phyloP scores from a whole-genome alignment of 2,329 filamentous ascomycete species.

The Verruconis gallopava region DNA sequence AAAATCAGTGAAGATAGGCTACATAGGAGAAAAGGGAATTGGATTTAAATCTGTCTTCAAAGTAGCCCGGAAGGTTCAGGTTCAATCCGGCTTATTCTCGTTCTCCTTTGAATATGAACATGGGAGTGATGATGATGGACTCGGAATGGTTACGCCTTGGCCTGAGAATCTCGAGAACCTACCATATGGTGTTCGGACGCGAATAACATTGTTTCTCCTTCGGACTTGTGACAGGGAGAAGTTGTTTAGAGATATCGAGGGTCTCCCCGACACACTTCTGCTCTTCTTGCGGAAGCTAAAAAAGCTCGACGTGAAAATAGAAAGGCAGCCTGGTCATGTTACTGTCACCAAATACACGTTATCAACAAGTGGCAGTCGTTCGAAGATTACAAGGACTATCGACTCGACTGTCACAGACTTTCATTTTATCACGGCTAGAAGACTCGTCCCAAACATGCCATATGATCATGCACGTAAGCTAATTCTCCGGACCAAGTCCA shows the following conservation, averaged over 20 bases:
- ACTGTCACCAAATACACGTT: not conserved
- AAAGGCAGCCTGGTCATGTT: too few species aligned
- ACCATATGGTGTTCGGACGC: conserved; percentile 12
- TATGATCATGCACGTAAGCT: not conserved
- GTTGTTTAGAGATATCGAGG: not conserved
- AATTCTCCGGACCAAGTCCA: too few species aligned
- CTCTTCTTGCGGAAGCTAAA: conserved; percentile 10
- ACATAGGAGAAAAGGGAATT: conserved; percentile 26
- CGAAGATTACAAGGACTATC: not conserved
- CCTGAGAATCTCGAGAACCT: conserved; percentile 13
- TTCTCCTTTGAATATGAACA: conserved; percentile 20
- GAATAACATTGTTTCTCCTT: conserved; percentile 13
- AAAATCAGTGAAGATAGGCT: conserved; percentile 18
- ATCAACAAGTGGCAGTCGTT: not conserved
- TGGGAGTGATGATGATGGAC: conserved; percentile 27
- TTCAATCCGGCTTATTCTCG: conserved; percentile 27
- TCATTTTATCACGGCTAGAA: conserved; percentile 1
- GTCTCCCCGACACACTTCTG: conserved; percentile 8
- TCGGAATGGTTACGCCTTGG: conserved; percentile 40
- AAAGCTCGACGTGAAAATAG: conserved; percentile 4
- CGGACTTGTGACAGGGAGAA: not conserved
- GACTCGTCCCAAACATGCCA: conserved; percentile 1
- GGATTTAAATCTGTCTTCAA: conserved; percentile 26
- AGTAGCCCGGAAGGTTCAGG: conserved; percentile 22
- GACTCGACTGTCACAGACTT: not conserved